Evolutionary conservation across 2,329 filamentous ascomycete species (phyloP), one percentile per base, ranked within the genome.

Genomic region (Graphilbum fragrans): DNA sequence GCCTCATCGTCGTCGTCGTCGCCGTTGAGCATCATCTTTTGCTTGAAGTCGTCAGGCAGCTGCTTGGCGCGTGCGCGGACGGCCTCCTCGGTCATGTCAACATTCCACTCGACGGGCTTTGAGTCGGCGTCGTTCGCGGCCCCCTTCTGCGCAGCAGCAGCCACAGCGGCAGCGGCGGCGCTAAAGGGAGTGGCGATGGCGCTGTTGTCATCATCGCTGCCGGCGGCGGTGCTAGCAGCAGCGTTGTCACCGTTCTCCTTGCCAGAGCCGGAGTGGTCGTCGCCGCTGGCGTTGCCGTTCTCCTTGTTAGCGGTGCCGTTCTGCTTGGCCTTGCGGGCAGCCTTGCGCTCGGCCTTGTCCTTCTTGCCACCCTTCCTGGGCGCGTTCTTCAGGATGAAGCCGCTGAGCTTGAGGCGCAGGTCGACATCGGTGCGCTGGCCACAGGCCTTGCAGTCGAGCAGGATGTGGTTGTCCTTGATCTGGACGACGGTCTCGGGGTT

Each of bases 381-480:
- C 62, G 86, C 81, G 60, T 92, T 93, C 77, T 96, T 96, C 60
- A 96, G 68, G 60, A 98, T 95, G 72, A 94, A 98, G 48, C 86
- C 85, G 64, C 85, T 93, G 51, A 98, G 80, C 74, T 98, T 98
- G 62, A 94, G 79, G 58, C 88, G 86, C 51, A 88, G 72, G 56
- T 96, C 90, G 42, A 94, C 90, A 49, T 92, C 82, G 51, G 83
- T 83, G 57, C 86, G 87, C 65, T 94, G 84, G 59, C 92, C 92
- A 59, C 92, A 98, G 48, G 92, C 92, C 70, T 98, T 98, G 82
- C 92, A 98, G 67, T 98, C 92, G 52, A 96, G 80, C 48, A 86
- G 66, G 62, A 98, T 96, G 59, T 75, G 79, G 42, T 83, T 86
- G 55, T 95, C 88, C 67, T 94, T 95, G 73, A 96, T 86, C 58